phyloP scores from a whole-genome alignment of 2,329 filamentous ascomycete species.

The Claviceps humidiphila region DNA sequence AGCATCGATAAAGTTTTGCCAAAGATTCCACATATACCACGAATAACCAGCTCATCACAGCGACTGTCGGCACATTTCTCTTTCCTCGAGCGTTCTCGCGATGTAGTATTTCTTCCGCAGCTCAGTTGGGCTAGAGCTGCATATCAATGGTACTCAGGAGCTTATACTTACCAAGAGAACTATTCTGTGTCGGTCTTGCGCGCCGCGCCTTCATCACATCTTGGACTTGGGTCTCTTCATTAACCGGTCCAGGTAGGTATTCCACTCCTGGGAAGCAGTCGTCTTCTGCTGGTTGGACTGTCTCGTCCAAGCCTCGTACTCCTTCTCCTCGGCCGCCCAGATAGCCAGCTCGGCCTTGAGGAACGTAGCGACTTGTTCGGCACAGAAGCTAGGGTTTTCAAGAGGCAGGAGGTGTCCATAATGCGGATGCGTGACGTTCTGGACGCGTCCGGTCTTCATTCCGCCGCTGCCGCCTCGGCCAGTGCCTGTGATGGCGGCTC shows the following conservation, averaged over 20 bases:
- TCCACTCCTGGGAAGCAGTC: conserved; percentile 36
- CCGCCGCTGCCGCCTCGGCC: conserved; percentile 58
- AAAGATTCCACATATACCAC: no score
- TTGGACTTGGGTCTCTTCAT: conserved; percentile 13
- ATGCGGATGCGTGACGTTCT: conserved; percentile 47
- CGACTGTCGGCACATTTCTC: no score
- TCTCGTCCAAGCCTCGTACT: conserved; percentile 42
- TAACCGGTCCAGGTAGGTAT: conserved; percentile 33
- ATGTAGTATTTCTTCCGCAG: no score
- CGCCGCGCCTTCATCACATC: conserved; percentile 10
- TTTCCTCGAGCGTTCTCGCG: no score
- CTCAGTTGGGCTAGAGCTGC: no score
- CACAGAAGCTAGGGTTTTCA: conserved; percentile 58
- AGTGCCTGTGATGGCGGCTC: conserved; percentile 49
- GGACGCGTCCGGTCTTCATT: conserved; percentile 50
- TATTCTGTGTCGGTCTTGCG: no score
- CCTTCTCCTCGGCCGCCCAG: conserved; percentile 44
- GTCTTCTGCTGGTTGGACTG: conserved; percentile 39
- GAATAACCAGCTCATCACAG: no score
- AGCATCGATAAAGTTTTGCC: no score
- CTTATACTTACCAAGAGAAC: no score
- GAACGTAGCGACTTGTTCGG: conserved; percentile 44
- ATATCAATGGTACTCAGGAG: no score
- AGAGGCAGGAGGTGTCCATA: conserved; percentile 74
- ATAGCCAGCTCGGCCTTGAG: conserved; percentile 40